Percentiles rank a stretch among this genome's conserved stretches.
These are phyloP conservation scores for Colletotrichum chlorophyti DNA, from an alignment of 2,329 filamentous ascomycete genomes.

Conservation along the genomic window DNA sequence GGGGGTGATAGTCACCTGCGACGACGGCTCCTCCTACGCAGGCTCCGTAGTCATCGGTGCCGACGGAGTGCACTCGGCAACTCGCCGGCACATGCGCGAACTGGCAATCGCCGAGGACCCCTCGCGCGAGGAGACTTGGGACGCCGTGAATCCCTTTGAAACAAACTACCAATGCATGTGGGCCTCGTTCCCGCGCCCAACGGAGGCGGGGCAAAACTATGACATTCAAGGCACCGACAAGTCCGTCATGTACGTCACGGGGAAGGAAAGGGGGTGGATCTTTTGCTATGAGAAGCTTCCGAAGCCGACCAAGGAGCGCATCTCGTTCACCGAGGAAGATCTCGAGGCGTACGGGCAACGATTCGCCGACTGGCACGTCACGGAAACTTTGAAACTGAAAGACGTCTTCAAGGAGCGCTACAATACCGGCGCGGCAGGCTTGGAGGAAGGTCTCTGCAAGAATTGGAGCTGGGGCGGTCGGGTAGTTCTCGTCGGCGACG, in stretches of 20 bases:
- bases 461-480: constrained; percentile 43
- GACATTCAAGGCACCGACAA: constrained; percentile 39
- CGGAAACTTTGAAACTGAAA: constrained; percentile 34
- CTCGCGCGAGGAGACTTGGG: constrained; percentile 12
- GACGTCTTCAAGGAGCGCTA: constrained; percentile 37
- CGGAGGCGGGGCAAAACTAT: constrained; percentile 33
- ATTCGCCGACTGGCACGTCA: constrained; percentile 37
- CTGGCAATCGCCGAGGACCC: constrained; percentile 33
- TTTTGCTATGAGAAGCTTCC: constrained; percentile 41
- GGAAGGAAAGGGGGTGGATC: constrained; percentile 38
- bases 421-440: constrained; percentile 37
- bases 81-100: constrained; percentile 41
- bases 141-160: constrained; percentile 23
- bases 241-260: constrained; percentile 38
- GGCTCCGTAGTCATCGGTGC: constrained; percentile 48
- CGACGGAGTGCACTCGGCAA: constrained; percentile 49
- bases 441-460: constrained; percentile 45
- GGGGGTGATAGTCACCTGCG: constrained; percentile 38
- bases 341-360: constrained; percentile 32
- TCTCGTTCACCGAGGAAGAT: constrained; percentile 35
- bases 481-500: constrained; percentile 44
- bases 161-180: constrained; percentile 42
- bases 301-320: constrained; percentile 33
- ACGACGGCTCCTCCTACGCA: constrained; percentile 39
- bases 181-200: constrained; percentile 37